Conservation (phyloP, 164 flowering plant genomes). For the Piper longum region DNA sequence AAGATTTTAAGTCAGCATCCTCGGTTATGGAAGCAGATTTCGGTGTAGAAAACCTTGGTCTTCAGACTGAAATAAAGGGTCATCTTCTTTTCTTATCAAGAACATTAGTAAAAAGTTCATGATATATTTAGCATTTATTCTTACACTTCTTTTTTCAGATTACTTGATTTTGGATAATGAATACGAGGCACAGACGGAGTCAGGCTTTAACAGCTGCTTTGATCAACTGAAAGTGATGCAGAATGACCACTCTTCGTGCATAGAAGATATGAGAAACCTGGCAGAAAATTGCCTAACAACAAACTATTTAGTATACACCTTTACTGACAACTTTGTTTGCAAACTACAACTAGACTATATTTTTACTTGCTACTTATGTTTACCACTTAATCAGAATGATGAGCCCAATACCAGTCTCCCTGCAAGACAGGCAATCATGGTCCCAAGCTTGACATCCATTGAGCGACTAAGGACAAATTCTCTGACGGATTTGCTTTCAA, state of each 20-base stretch:
- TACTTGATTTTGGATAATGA: constrained; percentile 39
- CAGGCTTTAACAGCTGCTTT: constrained; percentile 22
- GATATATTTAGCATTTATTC: not conserved
- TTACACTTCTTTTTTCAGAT: constrained; percentile 24
- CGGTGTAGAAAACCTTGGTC: constrained; percentile 18
- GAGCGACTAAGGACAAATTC: constrained; percentile 44
- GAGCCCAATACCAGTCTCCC: constrained; percentile 14
- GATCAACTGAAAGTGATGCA: constrained; percentile 32
- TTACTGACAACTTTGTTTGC: not conserved
- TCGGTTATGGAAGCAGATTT: constrained; percentile 22
- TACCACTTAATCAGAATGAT: constrained; percentile 33
- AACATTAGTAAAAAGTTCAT: not conserved
- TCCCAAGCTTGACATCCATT: constrained; percentile 52
- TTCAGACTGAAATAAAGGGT: constrained; percentile 35
- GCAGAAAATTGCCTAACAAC: constrained; percentile 41
- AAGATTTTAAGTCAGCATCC: constrained; percentile 25
- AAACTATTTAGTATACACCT: constrained; percentile 45
- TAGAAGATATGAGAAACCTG: constrained; percentile 26
- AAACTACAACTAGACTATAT: not conserved
- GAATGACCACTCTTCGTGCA: constrained; percentile 26
- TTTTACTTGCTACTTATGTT: not conserved
- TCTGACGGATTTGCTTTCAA: constrained; percentile 11
- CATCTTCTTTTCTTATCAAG: constrained; percentile 1
- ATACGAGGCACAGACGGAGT: constrained; percentile 31
- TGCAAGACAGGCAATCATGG: constrained; percentile 21